Evolutionary conservation across 768 basidiomycete species (phyloP).

Genomic region (Boletus sp.): DNA sequence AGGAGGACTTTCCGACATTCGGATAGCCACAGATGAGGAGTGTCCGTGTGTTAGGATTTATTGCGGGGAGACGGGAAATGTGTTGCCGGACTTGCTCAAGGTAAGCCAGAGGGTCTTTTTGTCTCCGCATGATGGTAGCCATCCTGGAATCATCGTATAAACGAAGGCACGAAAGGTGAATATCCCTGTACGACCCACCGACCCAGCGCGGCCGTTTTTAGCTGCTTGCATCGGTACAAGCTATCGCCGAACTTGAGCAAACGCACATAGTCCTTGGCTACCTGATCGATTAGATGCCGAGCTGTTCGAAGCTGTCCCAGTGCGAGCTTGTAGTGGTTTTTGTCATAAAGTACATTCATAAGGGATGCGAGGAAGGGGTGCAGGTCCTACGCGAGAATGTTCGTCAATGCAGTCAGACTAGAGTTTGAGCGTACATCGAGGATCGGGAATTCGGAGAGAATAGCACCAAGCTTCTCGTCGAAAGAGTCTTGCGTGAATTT

Average conservation of each 20-base stretch:
- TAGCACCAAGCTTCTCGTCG: conserved; percentile 91
- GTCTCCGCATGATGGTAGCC: conserved; percentile 98
- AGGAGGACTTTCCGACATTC: conserved; percentile 98
- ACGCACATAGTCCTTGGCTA: conserved; percentile 95
- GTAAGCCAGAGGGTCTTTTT: conserved; percentile 98
- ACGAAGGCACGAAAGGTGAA: background rate
- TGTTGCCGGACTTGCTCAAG: conserved; percentile 99
- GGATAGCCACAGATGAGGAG: conserved; percentile 98
- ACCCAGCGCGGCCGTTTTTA: conserved; percentile 95
- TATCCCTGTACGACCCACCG: conserved; percentile 56
- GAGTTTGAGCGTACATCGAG: conserved; percentile 70
- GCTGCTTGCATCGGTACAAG: conserved; percentile 96
- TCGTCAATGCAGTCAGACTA: background rate
- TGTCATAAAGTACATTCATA: conserved; percentile 99
- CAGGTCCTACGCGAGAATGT: conserved; percentile 55
- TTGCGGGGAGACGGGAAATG: conserved; percentile 95
- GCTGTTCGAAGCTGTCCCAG: conserved; percentile 95
- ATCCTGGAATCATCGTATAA: conserved; percentile 52
- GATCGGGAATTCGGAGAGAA: conserved; percentile 95
- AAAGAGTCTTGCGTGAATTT: conserved; percentile 98
- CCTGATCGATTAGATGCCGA: conserved; percentile 93
- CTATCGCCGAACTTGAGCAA: conserved; percentile 98
- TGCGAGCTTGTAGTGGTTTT: conserved; percentile 99
- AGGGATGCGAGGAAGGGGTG: conserved; percentile 96
- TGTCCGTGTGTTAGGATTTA: conserved; percentile 97